Evolutionary conservation across 331 rosid genomes (phyloP).

Genomic region (Pyrus hybrid): DNA sequence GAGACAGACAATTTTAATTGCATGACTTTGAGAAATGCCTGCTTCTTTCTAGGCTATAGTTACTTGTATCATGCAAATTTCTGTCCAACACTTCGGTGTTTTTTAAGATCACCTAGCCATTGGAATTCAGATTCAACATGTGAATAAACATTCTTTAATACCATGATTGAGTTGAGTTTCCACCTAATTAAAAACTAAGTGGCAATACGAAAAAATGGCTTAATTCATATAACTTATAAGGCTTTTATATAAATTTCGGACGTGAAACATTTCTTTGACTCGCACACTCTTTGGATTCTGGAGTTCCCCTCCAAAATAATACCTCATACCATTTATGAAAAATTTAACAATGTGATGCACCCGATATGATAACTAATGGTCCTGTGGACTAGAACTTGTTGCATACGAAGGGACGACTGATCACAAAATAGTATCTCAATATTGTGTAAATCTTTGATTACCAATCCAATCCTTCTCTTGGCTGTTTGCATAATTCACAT

Average conservation of each 20-base stretch:
- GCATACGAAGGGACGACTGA: not conserved
- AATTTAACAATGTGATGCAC: not conserved
- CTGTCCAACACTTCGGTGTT: not conserved
- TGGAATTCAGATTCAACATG: not conserved
- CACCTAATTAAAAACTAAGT: no score
- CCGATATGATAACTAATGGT: not conserved
- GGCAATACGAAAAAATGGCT: not conserved
- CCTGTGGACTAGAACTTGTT: not conserved
- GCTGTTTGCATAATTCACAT: not conserved
- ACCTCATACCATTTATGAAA: not conserved
- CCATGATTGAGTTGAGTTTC: not conserved
- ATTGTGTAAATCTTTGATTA: not conserved
- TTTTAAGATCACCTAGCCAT: not conserved
- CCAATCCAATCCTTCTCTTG: not conserved
- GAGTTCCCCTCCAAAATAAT: not conserved
- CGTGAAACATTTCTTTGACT: no score
- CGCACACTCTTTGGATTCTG: no score
- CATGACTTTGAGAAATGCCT: not conserved
- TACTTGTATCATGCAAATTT: not conserved
- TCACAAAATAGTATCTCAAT: not conserved
- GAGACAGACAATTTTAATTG: not conserved
- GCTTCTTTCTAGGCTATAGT: not conserved
- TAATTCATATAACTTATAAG: not conserved
- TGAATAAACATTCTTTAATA: not conserved
- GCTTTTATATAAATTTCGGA: not conserved